Evolutionary conservation across 1,139 yeast genomes (phyloP).

Genomic region (Yamadazyma triangularis): DNA sequence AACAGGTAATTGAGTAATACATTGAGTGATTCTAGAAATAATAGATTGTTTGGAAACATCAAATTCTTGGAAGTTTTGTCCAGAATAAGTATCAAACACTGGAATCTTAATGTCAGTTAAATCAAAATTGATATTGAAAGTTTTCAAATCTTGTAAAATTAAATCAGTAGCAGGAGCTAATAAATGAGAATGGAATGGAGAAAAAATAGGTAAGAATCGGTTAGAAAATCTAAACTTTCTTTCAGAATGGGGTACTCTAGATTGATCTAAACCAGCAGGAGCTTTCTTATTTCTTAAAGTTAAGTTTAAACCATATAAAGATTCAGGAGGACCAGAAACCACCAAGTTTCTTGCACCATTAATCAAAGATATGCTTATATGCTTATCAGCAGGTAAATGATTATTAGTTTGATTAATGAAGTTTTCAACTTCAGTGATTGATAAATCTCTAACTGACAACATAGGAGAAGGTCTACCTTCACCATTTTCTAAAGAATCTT

Average conservation of each 20-base stretch:
- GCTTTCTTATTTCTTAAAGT: conserved; percentile 93
- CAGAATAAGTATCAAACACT: conserved; percentile 86
- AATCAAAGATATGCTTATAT: conserved; percentile 82
- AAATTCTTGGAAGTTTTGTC: conserved; percentile 63
- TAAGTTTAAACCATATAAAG: conserved; percentile 93
- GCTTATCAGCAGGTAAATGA: conserved; percentile 89
- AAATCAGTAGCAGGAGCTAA: conserved; percentile 65
- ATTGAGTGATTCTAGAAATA: conserved; percentile 59
- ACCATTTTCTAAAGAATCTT: conserved; percentile 88
- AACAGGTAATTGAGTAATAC: conserved; percentile 86
- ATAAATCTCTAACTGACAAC: conserved; percentile 89
- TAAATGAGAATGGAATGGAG: conserved; percentile 95
- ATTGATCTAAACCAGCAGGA: conserved; percentile 89
- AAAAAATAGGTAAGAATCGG: conserved; percentile 90
- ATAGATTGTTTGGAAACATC: conserved; percentile 41
- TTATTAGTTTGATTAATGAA: conserved; percentile 84
- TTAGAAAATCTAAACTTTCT: conserved; percentile 90
- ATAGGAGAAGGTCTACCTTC: conserved; percentile 98
- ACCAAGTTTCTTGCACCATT: conserved; percentile 97
- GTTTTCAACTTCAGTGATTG: conserved; percentile 70
- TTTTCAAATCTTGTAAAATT: conserved; percentile 60
- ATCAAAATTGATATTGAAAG: conserved; percentile 53
- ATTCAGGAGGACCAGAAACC: conserved; percentile 97
- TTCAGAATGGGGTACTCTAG: conserved; percentile 88
- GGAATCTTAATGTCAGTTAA: conserved; percentile 65